These are phyloP conservation scores for Trametes villosa DNA, from an alignment of 768 basidiomycete genomes.

Conservation along the genomic window DNA sequence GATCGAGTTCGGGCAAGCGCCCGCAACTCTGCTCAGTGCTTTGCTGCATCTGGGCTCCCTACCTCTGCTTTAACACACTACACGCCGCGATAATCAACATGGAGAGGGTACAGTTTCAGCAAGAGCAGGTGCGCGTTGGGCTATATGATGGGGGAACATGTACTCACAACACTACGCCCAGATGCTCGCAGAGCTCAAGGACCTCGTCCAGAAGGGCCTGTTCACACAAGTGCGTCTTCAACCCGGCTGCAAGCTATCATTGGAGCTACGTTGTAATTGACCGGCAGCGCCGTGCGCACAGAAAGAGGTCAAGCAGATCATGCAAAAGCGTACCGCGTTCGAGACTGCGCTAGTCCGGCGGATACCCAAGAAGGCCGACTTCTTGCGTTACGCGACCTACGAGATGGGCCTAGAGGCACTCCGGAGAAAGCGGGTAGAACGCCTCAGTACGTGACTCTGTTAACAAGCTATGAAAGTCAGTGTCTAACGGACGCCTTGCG, in stretches of 20 bases:
- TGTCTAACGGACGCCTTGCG: background rate
- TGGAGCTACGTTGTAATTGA: constrained; percentile 16
- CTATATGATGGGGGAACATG: too few species aligned
- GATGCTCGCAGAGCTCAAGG: constrained; percentile 96
- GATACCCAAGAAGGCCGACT: constrained; percentile 85
- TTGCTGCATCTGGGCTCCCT: background rate
- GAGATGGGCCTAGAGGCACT: constrained; percentile 88
- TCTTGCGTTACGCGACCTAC: constrained; percentile 88
- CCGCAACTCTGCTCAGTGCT: background rate
- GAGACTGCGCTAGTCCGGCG: constrained; percentile 85
- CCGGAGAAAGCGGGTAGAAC: constrained; percentile 71
- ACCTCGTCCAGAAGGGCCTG: constrained; percentile 81
- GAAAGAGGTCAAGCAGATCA: constrained; percentile 83
- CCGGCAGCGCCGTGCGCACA: constrained; percentile 34
- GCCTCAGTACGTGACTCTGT: constrained; percentile 58
- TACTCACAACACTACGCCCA: constrained; percentile 35
- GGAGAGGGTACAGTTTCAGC: constrained; percentile 94
- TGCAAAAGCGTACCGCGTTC: constrained; percentile 81
- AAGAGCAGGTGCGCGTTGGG: constrained; percentile 81
- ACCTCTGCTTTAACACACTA: background rate
- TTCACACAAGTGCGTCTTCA: constrained; percentile 70
- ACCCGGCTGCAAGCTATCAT: background rate
- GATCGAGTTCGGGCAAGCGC: constrained; percentile 3
- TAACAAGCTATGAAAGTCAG: background rate
- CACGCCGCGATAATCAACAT: constrained; percentile 43